phyloP scores from a whole-genome alignment of 768 basidiomycete genomes.

The Megacollybia marginata region DNA sequence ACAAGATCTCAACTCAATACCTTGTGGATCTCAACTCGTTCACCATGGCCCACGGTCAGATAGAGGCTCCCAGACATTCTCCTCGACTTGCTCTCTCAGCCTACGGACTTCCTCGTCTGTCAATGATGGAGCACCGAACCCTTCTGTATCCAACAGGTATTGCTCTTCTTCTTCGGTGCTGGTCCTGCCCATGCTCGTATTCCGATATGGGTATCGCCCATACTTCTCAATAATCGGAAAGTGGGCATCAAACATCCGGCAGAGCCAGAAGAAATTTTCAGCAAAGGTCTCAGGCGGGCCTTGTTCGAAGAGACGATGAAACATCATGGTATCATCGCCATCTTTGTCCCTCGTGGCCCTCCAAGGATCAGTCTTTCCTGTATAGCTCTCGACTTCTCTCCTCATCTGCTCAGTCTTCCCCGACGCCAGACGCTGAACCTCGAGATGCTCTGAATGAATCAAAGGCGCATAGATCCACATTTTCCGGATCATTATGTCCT shows the following conservation, averaged over 20 bases:
- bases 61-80: not conserved
- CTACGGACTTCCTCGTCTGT: slow-evolving; percentile 2
- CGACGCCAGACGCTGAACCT: not conserved
- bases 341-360: slow-evolving; percentile 1
- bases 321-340: not conserved
- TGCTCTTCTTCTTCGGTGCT: slow-evolving; percentile 1
- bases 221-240: not conserved
- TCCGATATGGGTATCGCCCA: slow-evolving; percentile 4
- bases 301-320: not conserved
- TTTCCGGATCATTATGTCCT: slow-evolving; percentile 6
- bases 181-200: not conserved
- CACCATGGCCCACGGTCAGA: not conserved
- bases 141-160: not conserved
- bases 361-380: slow-evolving; percentile 2
- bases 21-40: not conserved
- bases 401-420: not conserved
- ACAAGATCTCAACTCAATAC: too few relatives aligned
- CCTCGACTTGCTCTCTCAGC: not conserved
- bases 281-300: slow-evolving; percentile 3
- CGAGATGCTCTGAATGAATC: slow-evolving; percentile 4
- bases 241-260: slow-evolving; percentile 1
- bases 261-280: slow-evolving; percentile 3
- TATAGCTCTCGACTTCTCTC: slow-evolving; percentile 3
- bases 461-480: slow-evolving; percentile 6
- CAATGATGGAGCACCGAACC: not conserved